Conservation (phyloP, 1,284 basidiomycete species). For the Cryptococcus sp. region DNA sequence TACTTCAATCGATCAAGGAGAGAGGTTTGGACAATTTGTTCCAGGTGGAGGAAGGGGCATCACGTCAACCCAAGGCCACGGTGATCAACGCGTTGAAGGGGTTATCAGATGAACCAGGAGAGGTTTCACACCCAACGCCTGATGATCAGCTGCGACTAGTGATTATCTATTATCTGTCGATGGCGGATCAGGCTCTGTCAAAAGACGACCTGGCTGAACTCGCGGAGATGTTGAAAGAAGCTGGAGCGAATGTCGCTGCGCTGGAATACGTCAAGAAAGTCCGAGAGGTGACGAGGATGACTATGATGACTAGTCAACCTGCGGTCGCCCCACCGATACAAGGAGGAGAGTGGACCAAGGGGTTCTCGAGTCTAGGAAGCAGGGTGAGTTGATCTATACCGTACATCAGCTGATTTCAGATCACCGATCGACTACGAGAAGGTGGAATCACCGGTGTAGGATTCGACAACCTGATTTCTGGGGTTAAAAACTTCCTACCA, state of each 20-base stretch:
- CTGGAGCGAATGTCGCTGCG: conserved; percentile 74
- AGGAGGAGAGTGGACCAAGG: conserved; percentile 62
- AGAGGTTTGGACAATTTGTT: conserved; percentile 94
- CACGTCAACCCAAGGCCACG: conserved; percentile 73
- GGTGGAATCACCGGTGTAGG: conserved; percentile 62
- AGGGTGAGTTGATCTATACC: conserved; percentile 55
- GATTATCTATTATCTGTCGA: conserved; percentile 88
- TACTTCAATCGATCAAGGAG: conserved; percentile 93
- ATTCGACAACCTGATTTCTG: conserved; percentile 90
- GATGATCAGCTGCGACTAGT: conserved; percentile 89
- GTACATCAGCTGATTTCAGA: conserved; percentile 21
- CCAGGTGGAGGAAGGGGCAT: conserved; percentile 87
- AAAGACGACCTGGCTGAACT: conserved; percentile 84
- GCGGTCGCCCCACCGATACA: conserved; percentile 50
- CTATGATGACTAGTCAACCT: conserved; percentile 75
- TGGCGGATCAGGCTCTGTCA: conserved; percentile 69
- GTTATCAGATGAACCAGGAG: conserved; percentile 56
- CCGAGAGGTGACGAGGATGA: conserved; percentile 85
- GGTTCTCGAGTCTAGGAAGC: conserved; percentile 88
- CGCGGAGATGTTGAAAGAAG: conserved; percentile 75
- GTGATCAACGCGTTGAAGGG: conserved; percentile 71
- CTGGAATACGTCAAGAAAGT: conserved; percentile 91
- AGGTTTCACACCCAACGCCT: conserved; percentile 52
- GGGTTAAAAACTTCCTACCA: conserved; percentile 97
- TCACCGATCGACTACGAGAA: conserved; percentile 89